phyloP scores from a whole-genome alignment of 805 yeast species.

The Ogataea angusta region DNA sequence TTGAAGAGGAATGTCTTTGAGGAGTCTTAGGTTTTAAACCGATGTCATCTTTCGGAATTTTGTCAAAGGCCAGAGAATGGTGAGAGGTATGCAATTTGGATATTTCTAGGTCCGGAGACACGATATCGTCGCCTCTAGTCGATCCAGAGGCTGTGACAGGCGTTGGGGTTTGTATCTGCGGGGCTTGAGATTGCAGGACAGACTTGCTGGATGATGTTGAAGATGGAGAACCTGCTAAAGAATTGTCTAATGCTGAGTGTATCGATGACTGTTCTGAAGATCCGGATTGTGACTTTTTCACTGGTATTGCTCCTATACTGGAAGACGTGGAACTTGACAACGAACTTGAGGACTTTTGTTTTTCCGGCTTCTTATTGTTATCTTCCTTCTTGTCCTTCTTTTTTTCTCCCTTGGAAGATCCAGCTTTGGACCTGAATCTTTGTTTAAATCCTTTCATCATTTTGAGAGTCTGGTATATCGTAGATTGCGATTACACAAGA shows the following conservation, averaged over 20 bases:
- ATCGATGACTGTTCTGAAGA: constrained; percentile 20
- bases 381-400: constrained; percentile 41
- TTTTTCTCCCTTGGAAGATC: constrained; percentile 34
- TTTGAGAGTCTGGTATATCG: constrained; percentile 23
- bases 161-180: constrained; percentile 12
- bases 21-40: constrained; percentile 74
- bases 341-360: constrained; percentile 11
- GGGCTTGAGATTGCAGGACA: constrained; percentile 13
- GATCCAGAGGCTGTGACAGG: constrained; percentile 7
- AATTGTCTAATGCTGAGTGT: constrained; percentile 16
- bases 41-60: constrained; percentile 58
- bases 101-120: constrained; percentile 26
- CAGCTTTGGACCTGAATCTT: constrained; percentile 42
- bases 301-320: constrained; percentile 11
- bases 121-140: constrained; percentile 10
- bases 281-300: constrained; percentile 15
- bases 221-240: constrained; percentile 19
- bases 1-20: constrained; percentile 86
- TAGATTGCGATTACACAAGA: constrained; percentile 7
- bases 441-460: constrained; percentile 78
- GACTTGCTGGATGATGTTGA: constrained; percentile 24
- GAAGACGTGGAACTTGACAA: constrained; percentile 12
- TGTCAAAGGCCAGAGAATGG: constrained; percentile 29
- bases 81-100: constrained; percentile 31
- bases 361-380: constrained; percentile 23